A percentile compares a stretch with the other conserved stretches of the same genome.
These are phyloP conservation scores for Luffa aegyptiaca DNA, from an alignment of 306 rosid genomes.

Conservation along the genomic window DNA sequence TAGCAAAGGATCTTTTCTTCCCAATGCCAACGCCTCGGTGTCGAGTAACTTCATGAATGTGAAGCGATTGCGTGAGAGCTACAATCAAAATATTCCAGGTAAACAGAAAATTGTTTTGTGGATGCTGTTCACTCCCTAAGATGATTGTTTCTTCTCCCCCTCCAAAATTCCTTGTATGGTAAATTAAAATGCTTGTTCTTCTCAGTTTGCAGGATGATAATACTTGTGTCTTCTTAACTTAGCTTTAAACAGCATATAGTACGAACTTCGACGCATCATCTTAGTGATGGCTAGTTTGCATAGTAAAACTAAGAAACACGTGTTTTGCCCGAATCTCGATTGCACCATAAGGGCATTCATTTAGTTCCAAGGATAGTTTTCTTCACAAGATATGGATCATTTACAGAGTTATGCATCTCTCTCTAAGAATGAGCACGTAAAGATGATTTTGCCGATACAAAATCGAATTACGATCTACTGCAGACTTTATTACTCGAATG, in stretches of 20 bases:
- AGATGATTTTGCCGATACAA: not conserved
- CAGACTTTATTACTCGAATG: not conserved
- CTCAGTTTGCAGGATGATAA: not conserved
- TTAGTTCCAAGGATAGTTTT: not conserved
- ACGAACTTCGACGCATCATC: not conserved
- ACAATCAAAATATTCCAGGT: slow-evolving; percentile 70
- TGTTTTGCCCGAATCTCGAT: not conserved
- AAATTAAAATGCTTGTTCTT: not conserved
- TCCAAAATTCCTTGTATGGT: not conserved
- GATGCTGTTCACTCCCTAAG: not conserved
- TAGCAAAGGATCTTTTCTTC: slow-evolving; percentile 33
- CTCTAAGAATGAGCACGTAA: not conserved
- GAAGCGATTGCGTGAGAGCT: slow-evolving; percentile 47
- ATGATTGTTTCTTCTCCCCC: not conserved
- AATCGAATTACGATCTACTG: not conserved
- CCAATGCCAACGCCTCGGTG: slow-evolving; percentile 27
- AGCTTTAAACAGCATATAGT: not conserved
- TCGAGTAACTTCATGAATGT: slow-evolving; percentile 35
- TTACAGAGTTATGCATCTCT: not conserved
- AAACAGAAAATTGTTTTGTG: slow-evolving; percentile 19
- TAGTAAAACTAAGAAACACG: not conserved
- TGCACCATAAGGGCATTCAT: not conserved
- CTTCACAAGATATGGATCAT: not conserved
- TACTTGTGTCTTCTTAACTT: not conserved
- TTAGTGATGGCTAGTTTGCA: not conserved